phyloP scores from a whole-genome alignment of 129 eudicot species.

The Smallanthus sonchifolius region DNA sequence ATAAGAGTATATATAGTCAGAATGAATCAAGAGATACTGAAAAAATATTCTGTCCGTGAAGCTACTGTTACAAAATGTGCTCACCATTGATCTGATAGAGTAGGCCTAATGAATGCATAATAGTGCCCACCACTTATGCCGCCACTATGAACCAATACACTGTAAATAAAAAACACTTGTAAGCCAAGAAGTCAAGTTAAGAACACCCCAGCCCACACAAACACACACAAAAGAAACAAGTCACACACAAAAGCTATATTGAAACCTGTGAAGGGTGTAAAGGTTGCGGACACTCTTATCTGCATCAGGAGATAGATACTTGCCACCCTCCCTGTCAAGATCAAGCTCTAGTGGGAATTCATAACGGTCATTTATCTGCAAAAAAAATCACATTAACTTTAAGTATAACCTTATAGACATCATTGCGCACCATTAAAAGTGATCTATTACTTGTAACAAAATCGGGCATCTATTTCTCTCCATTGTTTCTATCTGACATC shows the following conservation, averaged over 20 bases:
- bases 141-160: conserved; percentile 98
- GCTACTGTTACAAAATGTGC: neutral
- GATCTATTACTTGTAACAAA: neutral
- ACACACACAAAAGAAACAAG: neutral
- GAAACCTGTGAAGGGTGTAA: conserved; percentile 90
- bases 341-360: conserved; percentile 95
- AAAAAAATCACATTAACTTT: neutral
- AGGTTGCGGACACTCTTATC: conserved; percentile 94
- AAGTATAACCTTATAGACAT: neutral
- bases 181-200: neutral
- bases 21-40: neutral
- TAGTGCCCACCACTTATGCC: conserved; percentile 99
- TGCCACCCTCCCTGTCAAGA: conserved; percentile 87
- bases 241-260: neutral
- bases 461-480: neutral
- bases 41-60: neutral
- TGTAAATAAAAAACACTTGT: conserved; percentile 22
- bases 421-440: neutral
- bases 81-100: conserved; percentile 83
- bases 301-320: conserved; percentile 90
- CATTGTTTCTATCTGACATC: neutral
- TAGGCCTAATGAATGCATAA: conserved; percentile 90
- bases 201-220: neutral
- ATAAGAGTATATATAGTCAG: neutral
- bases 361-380: conserved; percentile 93